Evolutionary conservation across 164 flowering plant species (phyloP).

Genomic region (Akebia trifoliata): DNA sequence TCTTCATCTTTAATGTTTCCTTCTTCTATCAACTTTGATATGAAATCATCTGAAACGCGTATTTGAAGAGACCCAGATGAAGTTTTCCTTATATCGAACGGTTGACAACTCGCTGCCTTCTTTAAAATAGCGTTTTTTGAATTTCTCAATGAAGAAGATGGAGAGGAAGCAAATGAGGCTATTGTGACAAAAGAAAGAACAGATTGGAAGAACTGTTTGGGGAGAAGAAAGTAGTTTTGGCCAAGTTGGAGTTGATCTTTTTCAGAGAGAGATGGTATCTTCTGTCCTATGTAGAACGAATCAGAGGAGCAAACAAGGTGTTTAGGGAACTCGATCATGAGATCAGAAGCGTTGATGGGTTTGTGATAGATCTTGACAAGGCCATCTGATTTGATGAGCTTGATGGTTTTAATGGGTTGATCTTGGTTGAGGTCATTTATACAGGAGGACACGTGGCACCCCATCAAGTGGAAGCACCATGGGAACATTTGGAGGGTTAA

Average conservation of each 20-base stretch:
- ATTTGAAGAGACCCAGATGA: constrained; percentile 45
- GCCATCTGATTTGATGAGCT: constrained; percentile 51
- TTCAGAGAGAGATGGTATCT: constrained; percentile 46
- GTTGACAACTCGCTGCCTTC: constrained; percentile 30
- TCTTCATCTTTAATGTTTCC: constrained; percentile 6
- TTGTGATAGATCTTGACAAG: constrained; percentile 40
- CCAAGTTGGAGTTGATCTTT: constrained; percentile 53
- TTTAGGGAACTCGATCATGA: constrained; percentile 54
- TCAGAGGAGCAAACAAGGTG: constrained; percentile 57
- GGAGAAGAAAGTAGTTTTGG: constrained; percentile 65
- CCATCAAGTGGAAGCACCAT: constrained; percentile 26
- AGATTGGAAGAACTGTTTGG: constrained; percentile 44
- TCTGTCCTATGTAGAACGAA: constrained; percentile 62
- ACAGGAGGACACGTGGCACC: constrained; percentile 23
- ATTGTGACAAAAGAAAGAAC: constrained; percentile 55
- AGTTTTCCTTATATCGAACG: constrained; percentile 46
- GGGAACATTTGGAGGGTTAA: constrained; percentile 21
- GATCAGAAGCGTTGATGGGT: constrained; percentile 44
- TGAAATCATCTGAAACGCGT: constrained; percentile 59
- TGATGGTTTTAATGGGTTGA: constrained; percentile 22
- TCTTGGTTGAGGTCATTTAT: constrained; percentile 11
- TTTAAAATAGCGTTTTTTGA: constrained; percentile 14
- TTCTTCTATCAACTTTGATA: constrained; percentile 33
- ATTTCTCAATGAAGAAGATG: not conserved
- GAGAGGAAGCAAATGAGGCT: constrained; percentile 36